A percentile compares a stretch with the other conserved stretches of the same genome.
Evolutionary conservation across 2,329 filamentous ascomycete genomes (phyloP).

Genomic region (Apiospora arundinis): DNA sequence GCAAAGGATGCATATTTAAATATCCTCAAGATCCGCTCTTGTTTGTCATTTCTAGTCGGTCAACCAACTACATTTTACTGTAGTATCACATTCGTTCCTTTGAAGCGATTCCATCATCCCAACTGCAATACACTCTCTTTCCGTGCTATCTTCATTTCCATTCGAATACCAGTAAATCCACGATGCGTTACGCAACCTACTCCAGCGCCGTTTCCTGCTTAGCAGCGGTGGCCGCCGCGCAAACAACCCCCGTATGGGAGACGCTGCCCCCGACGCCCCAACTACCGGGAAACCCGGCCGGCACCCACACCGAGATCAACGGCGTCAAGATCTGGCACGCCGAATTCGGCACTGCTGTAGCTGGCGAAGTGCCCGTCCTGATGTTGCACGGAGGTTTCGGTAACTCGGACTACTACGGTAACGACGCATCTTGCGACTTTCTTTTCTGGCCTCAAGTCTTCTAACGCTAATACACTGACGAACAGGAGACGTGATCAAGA

Average conservation of each 20-base stretch:
- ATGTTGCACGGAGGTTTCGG: slow-evolving; percentile 49
- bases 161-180: background rate
- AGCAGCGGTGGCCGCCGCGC: background rate
- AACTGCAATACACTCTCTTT: slow-evolving; percentile 8
- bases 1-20: background rate
- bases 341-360: slow-evolving; percentile 46
- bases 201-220: background rate
- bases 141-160: background rate
- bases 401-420: slow-evolving; percentile 46
- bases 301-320: slow-evolving; percentile 39
- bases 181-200: slow-evolving; percentile 2
- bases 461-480: background rate
- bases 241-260: slow-evolving; percentile 36
- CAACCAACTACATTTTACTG: background rate
- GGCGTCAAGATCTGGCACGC: slow-evolving; percentile 48
- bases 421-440: too few relatives aligned
- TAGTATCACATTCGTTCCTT: slow-evolving; percentile 6
- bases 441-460: too few relatives aligned
- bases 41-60: background rate
- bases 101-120: background rate
- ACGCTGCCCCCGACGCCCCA: slow-evolving; percentile 46
- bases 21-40: background rate
- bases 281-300: slow-evolving; percentile 43
- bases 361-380: slow-evolving; percentile 43
- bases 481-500: slow-evolving; percentile 42